Percentiles rank a stretch among this genome's conserved stretches.
Conservation (phyloP, 805 yeast species). For the Teunomyces kruisii region DNA sequence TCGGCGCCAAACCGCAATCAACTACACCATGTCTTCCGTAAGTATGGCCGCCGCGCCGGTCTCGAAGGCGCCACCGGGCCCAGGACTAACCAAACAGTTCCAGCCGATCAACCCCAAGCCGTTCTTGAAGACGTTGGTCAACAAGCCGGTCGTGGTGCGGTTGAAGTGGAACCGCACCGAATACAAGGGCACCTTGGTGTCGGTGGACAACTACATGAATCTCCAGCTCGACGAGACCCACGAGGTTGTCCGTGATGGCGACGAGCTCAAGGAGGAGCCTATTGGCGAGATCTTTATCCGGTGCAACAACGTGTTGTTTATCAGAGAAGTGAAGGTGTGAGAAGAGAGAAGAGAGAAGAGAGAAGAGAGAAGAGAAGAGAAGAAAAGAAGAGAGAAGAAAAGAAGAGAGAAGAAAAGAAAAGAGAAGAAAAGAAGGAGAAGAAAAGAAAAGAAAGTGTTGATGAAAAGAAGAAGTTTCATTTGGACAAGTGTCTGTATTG, state of each 20-base stretch:
- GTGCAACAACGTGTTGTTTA: slow-evolving; percentile 28
- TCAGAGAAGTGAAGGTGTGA: slow-evolving; percentile 15
- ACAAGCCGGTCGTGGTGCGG: slow-evolving; percentile 68
- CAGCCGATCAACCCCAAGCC: slow-evolving; percentile 87
- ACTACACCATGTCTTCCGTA: slow-evolving; percentile 4
- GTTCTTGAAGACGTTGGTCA: slow-evolving; percentile 75
- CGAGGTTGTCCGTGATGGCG: slow-evolving; percentile 48
- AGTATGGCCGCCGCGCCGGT: background rate
- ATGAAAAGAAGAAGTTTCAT: no score
- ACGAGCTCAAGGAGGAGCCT: slow-evolving; percentile 23
- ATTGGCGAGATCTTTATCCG: slow-evolving; percentile 29
- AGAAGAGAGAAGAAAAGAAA: background rate
- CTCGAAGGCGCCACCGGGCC: background rate
- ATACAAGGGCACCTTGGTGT: slow-evolving; percentile 72
- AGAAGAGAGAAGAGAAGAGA: background rate
- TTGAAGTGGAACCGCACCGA: slow-evolving; percentile 90
- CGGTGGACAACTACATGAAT: slow-evolving; percentile 93
- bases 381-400: background rate
- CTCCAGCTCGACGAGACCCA: slow-evolving; percentile 62
- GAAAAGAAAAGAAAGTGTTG: no score
- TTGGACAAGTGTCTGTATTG: no score
- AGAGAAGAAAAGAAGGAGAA: no score
- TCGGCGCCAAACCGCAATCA: background rate
- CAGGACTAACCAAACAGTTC: slow-evolving; percentile 23
- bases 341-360: background rate